Conservation (phyloP, 371 early-diverging fungal genomes). For the Apophysomyces sp. region DNA sequence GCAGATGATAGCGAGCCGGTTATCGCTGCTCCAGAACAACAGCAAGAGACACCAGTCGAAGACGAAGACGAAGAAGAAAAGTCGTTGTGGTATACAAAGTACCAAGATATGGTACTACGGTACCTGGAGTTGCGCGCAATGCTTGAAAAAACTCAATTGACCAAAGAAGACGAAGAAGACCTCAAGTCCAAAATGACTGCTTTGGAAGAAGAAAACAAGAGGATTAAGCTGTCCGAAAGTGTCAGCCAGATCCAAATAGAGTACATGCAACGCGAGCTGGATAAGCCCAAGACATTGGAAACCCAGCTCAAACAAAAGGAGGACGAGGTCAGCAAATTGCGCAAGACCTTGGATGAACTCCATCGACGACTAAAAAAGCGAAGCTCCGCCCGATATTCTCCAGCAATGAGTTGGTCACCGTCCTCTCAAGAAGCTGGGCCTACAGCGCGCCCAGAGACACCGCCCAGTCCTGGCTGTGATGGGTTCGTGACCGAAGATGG, state of each 20-base stretch:
- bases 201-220: constrained; percentile 26
- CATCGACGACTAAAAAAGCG: neutral
- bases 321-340: neutral
- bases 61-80: neutral
- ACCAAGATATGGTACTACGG: neutral
- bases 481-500: constrained; percentile 30
- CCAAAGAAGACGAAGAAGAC: neutral
- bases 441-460: neutral
- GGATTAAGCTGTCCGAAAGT: constrained; percentile 24
- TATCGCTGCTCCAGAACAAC: neutral
- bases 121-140: neutral
- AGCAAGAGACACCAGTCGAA: neutral
- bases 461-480: neutral
- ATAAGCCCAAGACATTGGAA: neutral
- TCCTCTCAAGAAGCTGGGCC: neutral
- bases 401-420: neutral
- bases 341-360: neutral
- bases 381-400: neutral
- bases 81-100: neutral
- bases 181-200: neutral
- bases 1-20: constrained; percentile 8
- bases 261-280: constrained; percentile 23
- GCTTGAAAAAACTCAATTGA: neutral
- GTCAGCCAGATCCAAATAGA: constrained; percentile 30
- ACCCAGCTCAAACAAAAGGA: neutral